Evolutionary conservation across 805 yeast species (phyloP).

Genomic region (Spathaspora girioi): DNA sequence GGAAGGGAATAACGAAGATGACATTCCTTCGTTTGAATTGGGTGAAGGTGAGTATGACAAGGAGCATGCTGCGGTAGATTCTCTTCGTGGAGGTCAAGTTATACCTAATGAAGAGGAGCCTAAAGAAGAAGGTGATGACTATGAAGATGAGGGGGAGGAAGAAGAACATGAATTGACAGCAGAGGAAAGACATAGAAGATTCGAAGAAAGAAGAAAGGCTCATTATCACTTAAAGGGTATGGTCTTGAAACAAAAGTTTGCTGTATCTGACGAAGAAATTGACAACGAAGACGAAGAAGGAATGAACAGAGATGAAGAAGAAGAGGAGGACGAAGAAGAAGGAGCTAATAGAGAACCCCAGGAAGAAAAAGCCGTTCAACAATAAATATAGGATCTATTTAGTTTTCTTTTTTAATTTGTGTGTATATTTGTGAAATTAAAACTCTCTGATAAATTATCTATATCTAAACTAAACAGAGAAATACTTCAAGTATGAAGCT

Average conservation of each 20-base stretch:
- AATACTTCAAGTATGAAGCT: slow-evolving; percentile 52
- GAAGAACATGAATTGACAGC: slow-evolving; percentile 39
- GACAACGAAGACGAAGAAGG: slow-evolving; percentile 12
- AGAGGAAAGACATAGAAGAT: slow-evolving; percentile 60
- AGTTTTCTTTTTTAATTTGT: background rate
- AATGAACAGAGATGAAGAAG: background rate
- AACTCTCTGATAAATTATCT: no score
- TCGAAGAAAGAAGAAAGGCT: slow-evolving; percentile 74
- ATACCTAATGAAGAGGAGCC: slow-evolving; percentile 16
- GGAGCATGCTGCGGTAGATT: slow-evolving; percentile 22
- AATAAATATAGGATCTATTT: background rate
- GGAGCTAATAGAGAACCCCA: no score
- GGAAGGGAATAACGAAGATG: slow-evolving; percentile 16
- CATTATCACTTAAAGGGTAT: slow-evolving; percentile 67
- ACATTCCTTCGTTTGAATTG: slow-evolving; percentile 48
- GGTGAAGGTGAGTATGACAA: slow-evolving; percentile 53
- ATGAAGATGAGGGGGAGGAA: slow-evolving; percentile 33
- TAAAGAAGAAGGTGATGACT: slow-evolving; percentile 21
- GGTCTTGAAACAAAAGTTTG: slow-evolving; percentile 37
- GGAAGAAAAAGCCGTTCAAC: no score
- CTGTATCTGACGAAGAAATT: slow-evolving; percentile 21
- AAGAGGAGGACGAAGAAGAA: background rate
- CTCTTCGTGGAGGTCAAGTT: slow-evolving; percentile 42
- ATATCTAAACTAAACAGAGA: slow-evolving; percentile 13
- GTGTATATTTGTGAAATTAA: no score